A percentile compares a stretch with the other conserved stretches of the same genome.
These are phyloP conservation scores for Cantharellus anzutake DNA, from an alignment of 768 basidiomycete genomes.

Conservation along the genomic window DNA sequence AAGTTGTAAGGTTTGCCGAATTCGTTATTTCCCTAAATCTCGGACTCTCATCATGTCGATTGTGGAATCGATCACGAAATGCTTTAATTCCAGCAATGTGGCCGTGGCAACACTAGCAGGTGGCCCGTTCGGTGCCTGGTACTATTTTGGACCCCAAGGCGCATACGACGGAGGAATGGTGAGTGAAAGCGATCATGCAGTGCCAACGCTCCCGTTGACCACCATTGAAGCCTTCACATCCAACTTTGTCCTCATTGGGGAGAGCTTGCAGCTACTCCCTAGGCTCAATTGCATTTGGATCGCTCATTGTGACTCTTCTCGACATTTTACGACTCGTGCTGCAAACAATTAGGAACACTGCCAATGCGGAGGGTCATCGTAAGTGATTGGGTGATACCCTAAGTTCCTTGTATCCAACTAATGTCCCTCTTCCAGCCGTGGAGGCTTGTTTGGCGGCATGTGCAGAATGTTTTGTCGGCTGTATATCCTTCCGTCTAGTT, in stretches of 20 bases:
- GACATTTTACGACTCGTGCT: slow-evolving; percentile 48
- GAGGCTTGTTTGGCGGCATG: slow-evolving; percentile 60
- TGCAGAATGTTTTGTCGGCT: slow-evolving; percentile 57
- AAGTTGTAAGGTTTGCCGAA: slow-evolving; percentile 29
- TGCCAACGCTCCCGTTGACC: not conserved
- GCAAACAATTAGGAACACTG: slow-evolving; percentile 36
- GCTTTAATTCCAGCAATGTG: slow-evolving; percentile 31
- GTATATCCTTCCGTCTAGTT: slow-evolving; percentile 10
- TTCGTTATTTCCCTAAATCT: too few species aligned
- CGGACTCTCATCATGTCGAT: too few species aligned
- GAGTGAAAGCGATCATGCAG: slow-evolving; percentile 15
- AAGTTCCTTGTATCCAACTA: not conserved
- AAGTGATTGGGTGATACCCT: slow-evolving; percentile 14
- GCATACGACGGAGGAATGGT: slow-evolving; percentile 32
- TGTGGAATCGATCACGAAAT: too few species aligned
- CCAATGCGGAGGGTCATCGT: slow-evolving; percentile 47
- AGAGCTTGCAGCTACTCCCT: slow-evolving; percentile 52
- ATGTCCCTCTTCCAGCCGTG: slow-evolving; percentile 27
- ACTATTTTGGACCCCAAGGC: slow-evolving; percentile 58
- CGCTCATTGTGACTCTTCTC: slow-evolving; percentile 61
- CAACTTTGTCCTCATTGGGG: slow-evolving; percentile 48
- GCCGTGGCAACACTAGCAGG: slow-evolving; percentile 64
- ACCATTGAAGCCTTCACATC: slow-evolving; percentile 37
- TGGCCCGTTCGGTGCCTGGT: slow-evolving; percentile 61
- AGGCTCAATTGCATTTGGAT: slow-evolving; percentile 73